A percentile compares a stretch with the other conserved stretches of the same genome.
phyloP scores from a whole-genome alignment of 805 yeast species.

The Myxozyma mucilagina region DNA sequence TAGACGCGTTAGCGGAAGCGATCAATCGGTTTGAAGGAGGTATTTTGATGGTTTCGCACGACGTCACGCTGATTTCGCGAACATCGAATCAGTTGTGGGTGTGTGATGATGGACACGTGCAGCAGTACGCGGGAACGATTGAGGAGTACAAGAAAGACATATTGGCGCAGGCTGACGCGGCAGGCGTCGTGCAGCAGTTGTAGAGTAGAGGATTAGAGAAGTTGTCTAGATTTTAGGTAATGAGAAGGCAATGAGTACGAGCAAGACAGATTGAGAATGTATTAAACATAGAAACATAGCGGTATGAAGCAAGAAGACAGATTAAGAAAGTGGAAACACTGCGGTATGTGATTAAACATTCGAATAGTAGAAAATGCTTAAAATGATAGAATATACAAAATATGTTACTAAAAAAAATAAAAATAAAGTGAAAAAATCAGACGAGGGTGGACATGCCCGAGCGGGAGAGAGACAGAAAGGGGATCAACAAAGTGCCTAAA shows the following conservation, averaged over 20 bases:
- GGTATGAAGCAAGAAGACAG: no score
- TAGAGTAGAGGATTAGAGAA: conserved; percentile 36
- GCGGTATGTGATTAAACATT: no score
- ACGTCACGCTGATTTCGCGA: conserved; percentile 81
- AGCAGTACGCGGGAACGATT: conserved; percentile 76
- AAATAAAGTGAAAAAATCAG: neutral
- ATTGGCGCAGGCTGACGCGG: conserved; percentile 68
- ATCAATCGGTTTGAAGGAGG: conserved; percentile 89
- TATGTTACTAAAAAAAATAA: neutral
- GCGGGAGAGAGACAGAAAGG: neutral
- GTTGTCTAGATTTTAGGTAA: neutral
- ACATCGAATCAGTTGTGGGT: conserved; percentile 97
- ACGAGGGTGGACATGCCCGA: neutral
- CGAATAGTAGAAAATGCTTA: no score
- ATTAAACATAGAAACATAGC: no score
- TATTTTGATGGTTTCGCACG: conserved; percentile 96
- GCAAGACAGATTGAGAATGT: no score
- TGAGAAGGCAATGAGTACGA: no score
- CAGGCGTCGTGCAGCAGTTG: conserved; percentile 92
- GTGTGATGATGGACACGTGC: conserved; percentile 80
- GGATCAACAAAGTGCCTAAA: no score
- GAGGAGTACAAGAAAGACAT: conserved; percentile 89
- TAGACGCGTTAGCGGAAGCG: conserved; percentile 93
- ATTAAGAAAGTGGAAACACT: no score
- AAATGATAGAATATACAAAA: no score